Evolutionary conservation across 2,329 filamentous ascomycete species (phyloP), one percentile per base, ranked within the genome.

Genomic region (Harringtonia lauricola): DNA sequence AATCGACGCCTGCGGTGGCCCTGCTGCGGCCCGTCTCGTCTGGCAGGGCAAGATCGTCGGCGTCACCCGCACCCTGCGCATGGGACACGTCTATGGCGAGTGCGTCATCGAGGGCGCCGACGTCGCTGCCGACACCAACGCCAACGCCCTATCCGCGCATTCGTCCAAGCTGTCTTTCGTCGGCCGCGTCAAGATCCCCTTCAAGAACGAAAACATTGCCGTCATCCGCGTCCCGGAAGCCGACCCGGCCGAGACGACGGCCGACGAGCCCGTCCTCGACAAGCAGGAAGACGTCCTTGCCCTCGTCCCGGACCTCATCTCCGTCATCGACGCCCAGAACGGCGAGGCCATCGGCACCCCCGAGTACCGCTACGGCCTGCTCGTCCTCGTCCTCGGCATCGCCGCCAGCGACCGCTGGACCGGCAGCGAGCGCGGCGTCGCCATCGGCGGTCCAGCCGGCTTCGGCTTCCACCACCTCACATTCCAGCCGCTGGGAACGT

Each of bases 161-260:
- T 29, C 3, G 15, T n/a, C n/a, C n/a, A n/a, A n/a, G n/a, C 49
- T 22, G 2, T 44, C 48, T 28, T 62, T 70, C 55, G 47, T 54
- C 36, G 76, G 76, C 0, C 51, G 59, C 26, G 60, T 83, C 55
- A 79, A 74, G 54, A 79, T 85, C 39, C 79, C 80, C 0, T 84
- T 84, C 64, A 83, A 83, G 61, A 85, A 85, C 57, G 80, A 86
- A 55, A 85, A 84, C 52, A 80, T 85, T 36, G 73, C 72, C n/a
- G 79, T 74, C 0, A 60, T 70, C 37, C 60, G 52, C 41, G 49
- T 64, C 1, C 50, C 54, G 22, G 43, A 26, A 26, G 24, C 24
- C 24, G 24, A 26, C 24, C 7, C 24, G 24, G 24, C 24, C 7
- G 24, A 26, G 24, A 26, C 24, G 24, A n/a, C n/a, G n/a, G n/a